Evolutionary conservation across 805 yeast genomes (phyloP).

Genomic region (Myxozyma kluyveri): DNA sequence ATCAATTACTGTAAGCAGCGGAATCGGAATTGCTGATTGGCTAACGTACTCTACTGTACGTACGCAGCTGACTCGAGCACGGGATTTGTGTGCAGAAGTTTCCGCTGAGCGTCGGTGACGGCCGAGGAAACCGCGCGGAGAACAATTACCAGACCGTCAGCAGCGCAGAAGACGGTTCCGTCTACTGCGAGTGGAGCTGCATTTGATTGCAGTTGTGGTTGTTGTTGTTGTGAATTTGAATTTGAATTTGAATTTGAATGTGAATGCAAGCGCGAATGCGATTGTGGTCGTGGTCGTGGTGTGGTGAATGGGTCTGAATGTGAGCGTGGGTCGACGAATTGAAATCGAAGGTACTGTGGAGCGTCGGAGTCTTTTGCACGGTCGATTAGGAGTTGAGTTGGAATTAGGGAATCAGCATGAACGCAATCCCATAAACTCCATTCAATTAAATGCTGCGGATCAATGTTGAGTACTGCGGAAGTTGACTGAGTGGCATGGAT

Average conservation of each 20-base stretch:
- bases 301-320: constrained; percentile 5
- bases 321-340: constrained; percentile 19
- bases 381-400: constrained; percentile 13
- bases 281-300: background rate
- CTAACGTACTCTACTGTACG: too few species aligned
- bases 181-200: constrained; percentile 4
- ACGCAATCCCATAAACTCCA: constrained; percentile 20
- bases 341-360: constrained; percentile 11
- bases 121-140: constrained; percentile 9
- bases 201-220: background rate
- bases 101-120: too few species aligned
- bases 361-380: constrained; percentile 22
- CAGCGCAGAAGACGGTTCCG: constrained; percentile 15
- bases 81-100: too few species aligned
- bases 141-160: constrained; percentile 21
- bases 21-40: too few species aligned
- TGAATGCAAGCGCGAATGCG: too few species aligned
- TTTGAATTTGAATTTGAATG: background rate
- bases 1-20: too few species aligned
- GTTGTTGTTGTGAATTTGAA: background rate
- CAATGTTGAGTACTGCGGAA: constrained; percentile 2
- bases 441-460: constrained; percentile 6
- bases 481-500: constrained; percentile 14
- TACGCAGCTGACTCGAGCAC: too few species aligned
- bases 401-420: constrained; percentile 3